Evolutionary conservation across 441 rosid species (phyloP), one percentile per base, ranked within the genome.

Genomic region (Euphorbia corollata): DNA sequence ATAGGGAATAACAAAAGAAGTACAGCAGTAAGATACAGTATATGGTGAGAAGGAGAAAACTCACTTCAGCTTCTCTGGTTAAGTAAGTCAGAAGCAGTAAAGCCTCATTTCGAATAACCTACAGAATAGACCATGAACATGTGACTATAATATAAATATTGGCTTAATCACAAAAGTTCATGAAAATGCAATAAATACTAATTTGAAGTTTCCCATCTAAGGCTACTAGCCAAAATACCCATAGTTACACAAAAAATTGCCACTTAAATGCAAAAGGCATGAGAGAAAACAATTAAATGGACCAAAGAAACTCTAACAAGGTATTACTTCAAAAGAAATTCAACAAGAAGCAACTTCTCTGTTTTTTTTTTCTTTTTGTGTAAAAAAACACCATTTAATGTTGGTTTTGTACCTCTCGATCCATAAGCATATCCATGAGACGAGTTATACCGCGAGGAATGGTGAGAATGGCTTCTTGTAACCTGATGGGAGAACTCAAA

Each of bases 341-440:
- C 23, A 27, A 61, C 61, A 43, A 63, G 18, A 43, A 23, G 22
- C 30, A 63, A 50, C 54, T 50, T 50, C 6, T 0, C 16, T n/a
- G 27, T 23, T 56, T 24, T 47, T 5, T 8, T 36, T 32, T 32
- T 32, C 6, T 45, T 45, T 5, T 63, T 48, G 19, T 60, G 50
- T 47, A 47, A 51, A 53, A 66, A 36, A 60, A 48, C 6, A 1
- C 39, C 65, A 39, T 55, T 62, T 13, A 13, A 22, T 11, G 24
- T 13, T 48, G 19, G 51, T 58, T 59, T 68, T 59, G 65, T 79
- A 94, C 99, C 99, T 94, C 99, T 65, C 97, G 93, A 78, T 91
- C 99, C 96, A 91, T 88, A 71, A 94, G 92, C 99, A 94, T 91
- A 77, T 94, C 99, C 99, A 94, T 91, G 51, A 94, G 92, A 68